Base-by-base conservation (phyloP, 345 rosid species). In the Nasturtium officinale region DNA sequence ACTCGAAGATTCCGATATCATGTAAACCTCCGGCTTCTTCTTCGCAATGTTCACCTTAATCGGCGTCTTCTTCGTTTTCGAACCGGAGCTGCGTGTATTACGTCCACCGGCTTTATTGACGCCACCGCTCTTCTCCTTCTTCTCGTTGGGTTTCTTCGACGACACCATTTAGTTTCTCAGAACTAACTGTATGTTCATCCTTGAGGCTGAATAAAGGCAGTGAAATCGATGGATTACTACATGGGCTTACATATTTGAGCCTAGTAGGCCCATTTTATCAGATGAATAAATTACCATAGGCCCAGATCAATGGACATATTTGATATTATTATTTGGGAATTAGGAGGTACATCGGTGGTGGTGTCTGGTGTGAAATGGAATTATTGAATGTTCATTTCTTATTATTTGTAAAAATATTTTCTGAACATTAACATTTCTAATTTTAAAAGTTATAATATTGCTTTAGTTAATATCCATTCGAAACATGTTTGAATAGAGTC, bases 141-240 rank as follows among this genome's bases (percentile, higher is more conserved):
- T 72, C 56, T 58, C 68, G 59, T 71, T 69, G 26, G 54, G 62
- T 72, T 76, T 79, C 65, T 69, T 79, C 12, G 82, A 72, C 70
- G 82, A 58, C 65, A 47, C 78, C 84, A 81, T 81, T 81, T 42
- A 38, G n/a, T 21, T 37, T 10, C 21, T 43, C 21, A 1, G 15
- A 16, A 33, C 7, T 57, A 58, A 58, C 9, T 5, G 21, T 42
- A 2, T 25, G 48, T 16, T 40, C 65, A 35, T 52, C 30, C 5
- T 43, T 26, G 65, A 7, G 17, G 52, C 57, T 5, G 58, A 43
- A 23, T 46, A 33, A 33, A 43, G 18, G 1, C 18, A 43, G 48
- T 43, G 48, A 43, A 6, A 17, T 35, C 25, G 5, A 35, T 37
- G 18, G 43, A 45, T 9, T 4, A 13, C 26, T 57, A 33, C 1